Evolutionary conservation across 495 filamentous ascomycete species (phyloP).

Genomic region (Lepidopterella palustris): DNA sequence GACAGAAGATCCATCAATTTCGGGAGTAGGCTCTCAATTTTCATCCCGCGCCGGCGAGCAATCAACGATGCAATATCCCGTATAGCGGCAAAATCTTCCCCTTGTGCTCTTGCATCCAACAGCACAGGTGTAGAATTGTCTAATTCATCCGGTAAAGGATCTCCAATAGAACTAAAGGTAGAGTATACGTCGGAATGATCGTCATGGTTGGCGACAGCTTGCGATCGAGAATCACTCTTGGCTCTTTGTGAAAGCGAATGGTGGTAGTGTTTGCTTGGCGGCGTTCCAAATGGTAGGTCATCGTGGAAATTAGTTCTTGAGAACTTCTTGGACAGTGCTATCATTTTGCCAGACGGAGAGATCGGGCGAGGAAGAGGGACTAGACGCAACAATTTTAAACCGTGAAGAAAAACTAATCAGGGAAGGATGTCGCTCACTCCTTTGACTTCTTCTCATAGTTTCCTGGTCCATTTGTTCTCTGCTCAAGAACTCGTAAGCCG

Average conservation of each 20-base stretch:
- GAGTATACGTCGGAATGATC: constrained; percentile 19
- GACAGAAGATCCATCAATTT: constrained; percentile 18
- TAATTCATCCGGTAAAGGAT: constrained; percentile 33
- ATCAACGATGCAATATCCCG: constrained; percentile 15
- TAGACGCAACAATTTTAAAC: constrained; percentile 7
- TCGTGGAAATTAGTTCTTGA: constrained; percentile 2
- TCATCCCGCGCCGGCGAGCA: constrained; percentile 18
- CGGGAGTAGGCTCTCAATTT: constrained; percentile 9
- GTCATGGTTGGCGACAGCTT: background rate
- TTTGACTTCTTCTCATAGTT: constrained; percentile 17
- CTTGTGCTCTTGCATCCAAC: constrained; percentile 4
- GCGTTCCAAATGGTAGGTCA: constrained; percentile 21
- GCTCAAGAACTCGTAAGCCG: constrained; percentile 24
- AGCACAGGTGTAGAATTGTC: constrained; percentile 1
- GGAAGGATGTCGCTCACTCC: constrained; percentile 18
- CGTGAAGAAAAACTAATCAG: background rate
- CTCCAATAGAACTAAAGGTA: constrained; percentile 30
- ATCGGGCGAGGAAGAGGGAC: constrained; percentile 21
- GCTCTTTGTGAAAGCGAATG: constrained; percentile 16
- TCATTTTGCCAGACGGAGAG: constrained; percentile 32
- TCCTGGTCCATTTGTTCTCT: constrained; percentile 21
- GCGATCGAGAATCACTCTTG: constrained; percentile 15
- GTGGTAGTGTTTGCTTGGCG: constrained; percentile 4
- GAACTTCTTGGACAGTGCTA: constrained; percentile 28
- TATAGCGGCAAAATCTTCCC: constrained; percentile 21